A percentile compares a stretch with the other conserved stretches of the same genome.
Conservation (phyloP, 345 rosid species). For the Barbarea vulgaris region DNA sequence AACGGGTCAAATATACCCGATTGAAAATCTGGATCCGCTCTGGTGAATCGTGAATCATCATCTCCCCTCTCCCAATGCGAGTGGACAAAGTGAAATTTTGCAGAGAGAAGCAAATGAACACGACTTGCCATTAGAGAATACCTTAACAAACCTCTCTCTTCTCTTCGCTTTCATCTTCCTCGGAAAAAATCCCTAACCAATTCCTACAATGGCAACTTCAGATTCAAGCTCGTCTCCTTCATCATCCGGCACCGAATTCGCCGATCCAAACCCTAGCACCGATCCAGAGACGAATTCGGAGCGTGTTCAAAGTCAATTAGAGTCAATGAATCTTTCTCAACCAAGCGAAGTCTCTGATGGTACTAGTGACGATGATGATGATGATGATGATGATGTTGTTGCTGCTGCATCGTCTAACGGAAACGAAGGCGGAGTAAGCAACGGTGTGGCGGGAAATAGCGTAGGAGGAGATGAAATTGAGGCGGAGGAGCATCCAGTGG, state of each 20-base stretch:
- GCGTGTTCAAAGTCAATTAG: constrained; percentile 40
- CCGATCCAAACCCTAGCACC: constrained; percentile 41
- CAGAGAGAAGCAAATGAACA: constrained; percentile 21
- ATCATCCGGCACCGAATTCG: constrained; percentile 37
- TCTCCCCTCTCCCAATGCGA: constrained; percentile 14
- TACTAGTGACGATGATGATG: constrained; percentile 3
- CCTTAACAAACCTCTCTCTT: background rate
- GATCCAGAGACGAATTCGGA: constrained; percentile 42
- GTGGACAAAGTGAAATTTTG: constrained; percentile 25
- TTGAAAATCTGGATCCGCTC: constrained; percentile 18
- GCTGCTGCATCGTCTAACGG: constrained; percentile 38
- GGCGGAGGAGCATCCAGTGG: constrained; percentile 54
- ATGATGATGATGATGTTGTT: constrained; percentile 19
- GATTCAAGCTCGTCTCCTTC: constrained; percentile 44
- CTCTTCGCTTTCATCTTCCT: constrained; percentile 10
- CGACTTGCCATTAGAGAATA: constrained; percentile 26
- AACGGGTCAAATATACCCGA: constrained; percentile 31
- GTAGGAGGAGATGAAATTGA: constrained; percentile 41
- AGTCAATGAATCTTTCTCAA: constrained; percentile 37
- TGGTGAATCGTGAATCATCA: constrained; percentile 30
- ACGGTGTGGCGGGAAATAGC: constrained; percentile 29
- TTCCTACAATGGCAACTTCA: constrained; percentile 25
- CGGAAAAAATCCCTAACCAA: background rate
- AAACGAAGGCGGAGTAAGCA: constrained; percentile 31
- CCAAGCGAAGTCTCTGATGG: constrained; percentile 38